Evolutionary conservation across 768 basidiomycete genomes (phyloP), one percentile per base, ranked within the genome.

Genomic region (Boletellus sp.): DNA sequence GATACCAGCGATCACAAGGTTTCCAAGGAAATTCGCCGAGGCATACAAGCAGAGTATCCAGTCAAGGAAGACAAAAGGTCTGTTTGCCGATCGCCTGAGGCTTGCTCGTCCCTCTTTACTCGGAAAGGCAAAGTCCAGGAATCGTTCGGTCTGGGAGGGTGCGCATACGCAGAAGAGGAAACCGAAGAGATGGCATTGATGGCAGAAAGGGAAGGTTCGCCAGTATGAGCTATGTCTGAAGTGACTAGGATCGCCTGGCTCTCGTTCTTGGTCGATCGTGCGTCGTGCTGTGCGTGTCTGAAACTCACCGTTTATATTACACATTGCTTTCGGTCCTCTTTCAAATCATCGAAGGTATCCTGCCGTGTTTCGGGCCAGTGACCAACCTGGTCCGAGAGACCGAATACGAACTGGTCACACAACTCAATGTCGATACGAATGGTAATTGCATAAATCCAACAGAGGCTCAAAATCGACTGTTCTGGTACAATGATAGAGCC

Each of bases 91-190:
- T 5, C 54, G 63, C 6, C 28, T 64, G 3, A 40, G 7, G 51
- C 20, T 64, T 10, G 44, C 52, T 13, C 42, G 51, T 0, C 48
- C 62, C n/a, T 48, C 60, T 17, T 4, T 41, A 1, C 57, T 63
- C 11, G 60, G 53, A 34, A 63, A 47, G 22, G 40, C 54, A 41
- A 63, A 65, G 41, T 60, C 53, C 26, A 51, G 41, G 44, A 65
- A 63, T 17, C 57, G 51, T 41, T 65, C 62, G 0, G 40, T 62
- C 26, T 63, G 62, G 62, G 62, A 63, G 42, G 62, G 63, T 17
- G 47, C 42, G 11, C 37, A 47, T 17, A 42, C 8, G 19, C 41
- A 45, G 36, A 53, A 17, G 33, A 62, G 23, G 48, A 62, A 43
- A 19, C 35, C 50, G 19, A 63, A 49, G 41, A 49, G 56, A 17